Percentiles rank a stretch among this genome's conserved stretches.
phyloP scores from a whole-genome alignment of 192 early-diverging fungal species.

The Rhizophlyctis rosea region DNA sequence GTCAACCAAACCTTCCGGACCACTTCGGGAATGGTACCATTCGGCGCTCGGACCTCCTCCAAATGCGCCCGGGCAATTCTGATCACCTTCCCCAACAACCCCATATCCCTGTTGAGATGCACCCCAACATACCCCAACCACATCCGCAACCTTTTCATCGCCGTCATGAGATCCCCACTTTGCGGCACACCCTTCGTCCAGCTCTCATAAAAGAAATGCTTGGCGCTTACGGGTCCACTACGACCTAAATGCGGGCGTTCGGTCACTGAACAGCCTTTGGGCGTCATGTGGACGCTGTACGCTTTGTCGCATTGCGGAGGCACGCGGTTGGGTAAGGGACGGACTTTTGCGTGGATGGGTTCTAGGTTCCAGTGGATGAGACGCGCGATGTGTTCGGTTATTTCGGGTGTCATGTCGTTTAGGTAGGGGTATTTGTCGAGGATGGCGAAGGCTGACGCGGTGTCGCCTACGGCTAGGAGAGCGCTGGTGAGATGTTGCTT shows the following conservation, averaged over 20 bases:
- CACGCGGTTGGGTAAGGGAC: constrained; percentile 26
- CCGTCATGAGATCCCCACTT: constrained; percentile 11
- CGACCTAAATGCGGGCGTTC: constrained; percentile 26
- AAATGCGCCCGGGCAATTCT: constrained; percentile 43
- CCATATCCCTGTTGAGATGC: constrained; percentile 40
- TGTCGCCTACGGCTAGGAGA: constrained; percentile 62
- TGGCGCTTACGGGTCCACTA: no score
- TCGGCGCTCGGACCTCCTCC: background rate
- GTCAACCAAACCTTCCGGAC: constrained; percentile 40
- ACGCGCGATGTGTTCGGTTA: constrained; percentile 61
- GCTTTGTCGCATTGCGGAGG: no score
- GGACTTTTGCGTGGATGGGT: constrained; percentile 43
- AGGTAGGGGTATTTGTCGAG: constrained; percentile 53
- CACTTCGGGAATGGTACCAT: constrained; percentile 1
- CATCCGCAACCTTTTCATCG: constrained; percentile 17
- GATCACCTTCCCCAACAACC: constrained; percentile 40
- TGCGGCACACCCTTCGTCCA: constrained; percentile 53
- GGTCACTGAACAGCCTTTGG: no score
- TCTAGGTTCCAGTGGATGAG: constrained; percentile 56
- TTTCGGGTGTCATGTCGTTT: constrained; percentile 51
- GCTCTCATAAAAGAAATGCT: constrained; percentile 55
- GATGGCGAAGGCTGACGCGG: constrained; percentile 47
- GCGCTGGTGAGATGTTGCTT: constrained; percentile 61
- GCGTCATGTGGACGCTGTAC: no score
- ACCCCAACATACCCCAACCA: constrained; percentile 35